Evolutionary conservation across 2,329 filamentous ascomycete genomes (phyloP).

Genomic region (Neoascochyta sp.): DNA sequence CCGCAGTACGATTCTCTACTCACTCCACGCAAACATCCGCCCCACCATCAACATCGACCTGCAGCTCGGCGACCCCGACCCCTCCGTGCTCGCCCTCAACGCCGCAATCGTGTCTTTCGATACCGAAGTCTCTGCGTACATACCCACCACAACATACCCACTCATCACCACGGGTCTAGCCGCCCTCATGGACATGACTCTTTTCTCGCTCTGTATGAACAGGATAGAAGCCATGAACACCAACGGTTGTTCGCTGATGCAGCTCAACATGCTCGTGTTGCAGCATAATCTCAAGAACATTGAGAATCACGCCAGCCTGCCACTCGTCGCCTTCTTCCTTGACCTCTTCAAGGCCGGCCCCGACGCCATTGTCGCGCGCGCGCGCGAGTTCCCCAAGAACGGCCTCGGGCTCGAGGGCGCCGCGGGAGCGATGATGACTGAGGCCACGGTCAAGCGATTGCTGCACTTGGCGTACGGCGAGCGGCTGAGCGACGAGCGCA

Average conservation of each 20-base stretch:
- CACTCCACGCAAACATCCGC: conserved; percentile 58
- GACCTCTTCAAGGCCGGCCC: conserved; percentile 63
- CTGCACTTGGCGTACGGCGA: conserved; percentile 42
- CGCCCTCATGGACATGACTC: conserved; percentile 71
- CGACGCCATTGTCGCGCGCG: conserved; percentile 61
- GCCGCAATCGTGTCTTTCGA: conserved; percentile 82
- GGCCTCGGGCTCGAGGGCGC: conserved; percentile 26
- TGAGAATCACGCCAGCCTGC: conserved; percentile 64
- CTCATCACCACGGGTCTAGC: conserved; percentile 78
- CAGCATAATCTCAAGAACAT: conserved; percentile 97
- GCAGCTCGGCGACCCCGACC: conserved; percentile 72
- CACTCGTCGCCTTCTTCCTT: conserved; percentile 64
- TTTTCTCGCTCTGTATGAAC: conserved; percentile 63
- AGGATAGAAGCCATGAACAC: conserved; percentile 77
- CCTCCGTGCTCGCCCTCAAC: conserved; percentile 78
- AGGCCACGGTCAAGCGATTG: conserved; percentile 41
- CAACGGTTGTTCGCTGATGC: conserved; percentile 79
- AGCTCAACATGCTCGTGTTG: conserved; percentile 88
- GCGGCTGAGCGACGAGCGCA: conserved; percentile 60
- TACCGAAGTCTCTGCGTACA: conserved; percentile 69
- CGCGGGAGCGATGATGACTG: conserved; percentile 30
- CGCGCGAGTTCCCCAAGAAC: conserved; percentile 45
- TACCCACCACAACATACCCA: conserved; percentile 63
- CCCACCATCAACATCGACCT: conserved; percentile 57
- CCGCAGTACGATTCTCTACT: conserved; percentile 78